phyloP scores from a whole-genome alignment of 2,329 filamentous ascomycete genomes.

The Ceratocystis cacaofunesta region DNA sequence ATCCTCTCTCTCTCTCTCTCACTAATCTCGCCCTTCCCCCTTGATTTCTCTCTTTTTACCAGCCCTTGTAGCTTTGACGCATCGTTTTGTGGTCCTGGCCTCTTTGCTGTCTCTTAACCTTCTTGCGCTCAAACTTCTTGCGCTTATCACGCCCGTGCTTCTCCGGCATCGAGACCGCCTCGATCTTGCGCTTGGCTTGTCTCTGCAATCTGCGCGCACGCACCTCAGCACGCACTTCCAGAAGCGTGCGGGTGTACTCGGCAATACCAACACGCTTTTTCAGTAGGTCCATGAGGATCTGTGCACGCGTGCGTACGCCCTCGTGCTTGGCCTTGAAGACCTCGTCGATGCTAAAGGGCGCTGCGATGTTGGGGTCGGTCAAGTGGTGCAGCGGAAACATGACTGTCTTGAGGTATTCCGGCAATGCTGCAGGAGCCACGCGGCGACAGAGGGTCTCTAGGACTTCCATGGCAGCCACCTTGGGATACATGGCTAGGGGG shows the following conservation, averaged over 20 bases:
- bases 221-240: conserved; percentile 59
- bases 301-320: conserved; percentile 52
- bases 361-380: conserved; percentile 61
- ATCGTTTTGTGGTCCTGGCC: conserved; percentile 55
- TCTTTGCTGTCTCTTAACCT: conserved; percentile 65
- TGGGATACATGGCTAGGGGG: conserved; percentile 51
- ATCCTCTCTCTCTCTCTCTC: too few species aligned
- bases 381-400: conserved; percentile 59
- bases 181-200: conserved; percentile 74
- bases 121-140: conserved; percentile 73
- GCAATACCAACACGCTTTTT: conserved; percentile 74
- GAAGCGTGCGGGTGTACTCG: conserved; percentile 59
- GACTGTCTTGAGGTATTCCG: conserved; percentile 46
- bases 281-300: conserved; percentile 65
- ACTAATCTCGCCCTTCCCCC: background rate
- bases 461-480: conserved; percentile 60
- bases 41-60: conserved; percentile 20
- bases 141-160: conserved; percentile 63
- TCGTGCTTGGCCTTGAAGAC: conserved; percentile 56
- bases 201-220: conserved; percentile 56
- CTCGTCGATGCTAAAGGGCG: conserved; percentile 56
- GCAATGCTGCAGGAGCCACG: conserved; percentile 41
- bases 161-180: conserved; percentile 71
- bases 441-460: conserved; percentile 54
- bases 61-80: conserved; percentile 52